Evolutionary conservation across 345 rosid species (phyloP).

Genomic region (Eucalyptus sideroxylon): DNA sequence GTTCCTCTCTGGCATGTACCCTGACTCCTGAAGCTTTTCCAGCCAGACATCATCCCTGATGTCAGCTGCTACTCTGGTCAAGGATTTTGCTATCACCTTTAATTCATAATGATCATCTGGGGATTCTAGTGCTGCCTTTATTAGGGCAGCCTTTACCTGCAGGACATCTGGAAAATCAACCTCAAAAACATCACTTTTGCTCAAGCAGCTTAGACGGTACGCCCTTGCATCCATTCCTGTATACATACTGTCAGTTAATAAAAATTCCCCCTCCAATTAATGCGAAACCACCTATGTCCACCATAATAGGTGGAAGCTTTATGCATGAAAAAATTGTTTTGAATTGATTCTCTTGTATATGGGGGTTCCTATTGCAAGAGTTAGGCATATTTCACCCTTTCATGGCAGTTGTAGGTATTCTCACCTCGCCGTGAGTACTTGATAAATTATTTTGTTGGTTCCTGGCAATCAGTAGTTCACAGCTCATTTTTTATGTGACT

Average conservation of each 20-base stretch:
- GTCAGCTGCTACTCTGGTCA: conserved; percentile 69
- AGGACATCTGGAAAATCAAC: conserved; percentile 78
- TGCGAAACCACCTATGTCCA: not conserved
- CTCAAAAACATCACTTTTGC: conserved; percentile 65
- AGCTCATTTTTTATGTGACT: not conserved
- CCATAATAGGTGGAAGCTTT: not conserved
- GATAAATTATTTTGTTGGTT: not conserved
- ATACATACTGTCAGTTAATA: not conserved
- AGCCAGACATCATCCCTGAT: conserved; percentile 65
- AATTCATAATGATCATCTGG: conserved; percentile 21
- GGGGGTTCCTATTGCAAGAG: not conserved
- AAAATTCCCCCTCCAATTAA: not conserved
- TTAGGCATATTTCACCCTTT: not conserved
- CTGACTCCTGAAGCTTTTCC: conserved; percentile 61
- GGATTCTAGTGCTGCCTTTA: conserved; percentile 49
- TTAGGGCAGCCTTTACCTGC: conserved; percentile 49
- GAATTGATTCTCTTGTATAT: not conserved
- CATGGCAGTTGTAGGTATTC: not conserved
- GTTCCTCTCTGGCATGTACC: conserved; percentile 49
- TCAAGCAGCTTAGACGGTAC: conserved; percentile 62
- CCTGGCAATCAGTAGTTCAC: not conserved
- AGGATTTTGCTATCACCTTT: conserved; percentile 52
- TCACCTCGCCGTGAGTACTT: not conserved
- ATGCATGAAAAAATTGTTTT: not conserved
- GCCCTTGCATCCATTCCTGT: conserved; percentile 95